phyloP scores from a whole-genome alignment of 495 filamentous ascomycete genomes.

The Talaromyces wortmannii region DNA sequence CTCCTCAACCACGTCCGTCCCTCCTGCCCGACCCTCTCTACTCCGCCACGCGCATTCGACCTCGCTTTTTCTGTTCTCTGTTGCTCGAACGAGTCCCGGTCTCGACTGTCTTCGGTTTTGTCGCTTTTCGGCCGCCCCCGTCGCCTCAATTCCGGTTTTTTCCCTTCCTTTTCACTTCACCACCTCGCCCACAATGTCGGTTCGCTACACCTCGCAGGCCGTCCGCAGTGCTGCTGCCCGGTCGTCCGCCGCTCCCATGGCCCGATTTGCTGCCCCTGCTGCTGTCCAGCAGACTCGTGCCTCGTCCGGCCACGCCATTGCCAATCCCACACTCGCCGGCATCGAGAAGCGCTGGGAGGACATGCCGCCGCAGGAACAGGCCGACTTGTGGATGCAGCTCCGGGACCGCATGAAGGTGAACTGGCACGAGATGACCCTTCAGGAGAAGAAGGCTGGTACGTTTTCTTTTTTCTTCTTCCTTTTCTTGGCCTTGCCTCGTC shows the following conservation, averaged over 20 bases:
- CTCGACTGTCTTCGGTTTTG: slow-evolving; percentile 15
- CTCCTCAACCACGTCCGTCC: slow-evolving; percentile 20
- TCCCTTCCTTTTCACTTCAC: not conserved
- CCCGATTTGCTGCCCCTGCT: slow-evolving; percentile 8
- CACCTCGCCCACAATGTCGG: slow-evolving; percentile 37
- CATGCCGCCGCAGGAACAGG: slow-evolving; percentile 97
- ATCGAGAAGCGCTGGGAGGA: slow-evolving; percentile 99
- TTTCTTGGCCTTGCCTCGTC: not conserved
- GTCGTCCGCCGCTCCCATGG: not conserved
- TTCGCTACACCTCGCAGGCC: slow-evolving; percentile 38
- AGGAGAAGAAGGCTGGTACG: slow-evolving; percentile 99
- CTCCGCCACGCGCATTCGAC: slow-evolving; percentile 15
- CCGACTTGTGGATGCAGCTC: slow-evolving; percentile 96
- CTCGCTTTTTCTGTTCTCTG: slow-evolving; percentile 3
- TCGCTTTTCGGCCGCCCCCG: slow-evolving; percentile 21
- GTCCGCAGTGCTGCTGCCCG: slow-evolving; percentile 34
- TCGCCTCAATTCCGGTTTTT: not conserved
- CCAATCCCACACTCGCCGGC: slow-evolving; percentile 92
- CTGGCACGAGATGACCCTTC: slow-evolving; percentile 88
- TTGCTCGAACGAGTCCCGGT: slow-evolving; percentile 8
- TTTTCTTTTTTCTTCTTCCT: slow-evolving; percentile 12
- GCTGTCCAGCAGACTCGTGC: slow-evolving; percentile 52
- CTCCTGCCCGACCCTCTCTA: slow-evolving; percentile 25
- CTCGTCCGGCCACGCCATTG: slow-evolving; percentile 79
- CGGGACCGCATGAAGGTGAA: slow-evolving; percentile 96